Conservation (phyloP, 768 basidiomycete species). For the Hygrocybe punicea region DNA sequence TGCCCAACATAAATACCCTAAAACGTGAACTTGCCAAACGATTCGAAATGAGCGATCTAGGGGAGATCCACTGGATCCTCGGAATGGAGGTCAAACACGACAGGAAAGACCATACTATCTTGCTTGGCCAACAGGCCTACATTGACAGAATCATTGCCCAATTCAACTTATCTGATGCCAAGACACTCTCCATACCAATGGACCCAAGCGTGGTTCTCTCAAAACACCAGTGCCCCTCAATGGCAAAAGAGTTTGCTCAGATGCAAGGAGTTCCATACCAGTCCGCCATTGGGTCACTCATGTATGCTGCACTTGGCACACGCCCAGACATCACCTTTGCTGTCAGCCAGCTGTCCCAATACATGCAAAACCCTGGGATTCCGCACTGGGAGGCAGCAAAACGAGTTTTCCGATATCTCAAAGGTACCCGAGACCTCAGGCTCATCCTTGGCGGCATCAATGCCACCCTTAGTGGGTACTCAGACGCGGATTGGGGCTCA, state of each 20-base stretch:
- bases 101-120: conserved; percentile 20
- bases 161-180: conserved; percentile 25
- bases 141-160: conserved; percentile 27
- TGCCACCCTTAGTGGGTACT: too few species aligned
- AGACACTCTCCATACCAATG: conserved; percentile 25
- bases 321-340: too few species aligned
- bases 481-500: conserved; percentile 13
- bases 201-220: conserved; percentile 19
- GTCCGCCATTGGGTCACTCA: conserved; percentile 20
- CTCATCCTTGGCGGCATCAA: too few species aligned
- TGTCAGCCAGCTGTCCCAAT: too few species aligned
- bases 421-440: too few species aligned
- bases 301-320: not conserved
- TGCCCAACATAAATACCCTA: conserved; percentile 11
- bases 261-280: conserved; percentile 28
- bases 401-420: too few species aligned
- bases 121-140: conserved; percentile 19
- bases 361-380: too few species aligned
- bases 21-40: conserved; percentile 8
- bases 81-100: conserved; percentile 24
- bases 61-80: not conserved
- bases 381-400: too few species aligned
- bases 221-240: conserved; percentile 11
- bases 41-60: conserved; percentile 20
- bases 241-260: not conserved